A percentile compares a stretch with the other conserved stretches of the same genome.
Evolutionary conservation across 2,329 filamentous ascomycete species (phyloP).

Genomic region (Chalara sp.): DNA sequence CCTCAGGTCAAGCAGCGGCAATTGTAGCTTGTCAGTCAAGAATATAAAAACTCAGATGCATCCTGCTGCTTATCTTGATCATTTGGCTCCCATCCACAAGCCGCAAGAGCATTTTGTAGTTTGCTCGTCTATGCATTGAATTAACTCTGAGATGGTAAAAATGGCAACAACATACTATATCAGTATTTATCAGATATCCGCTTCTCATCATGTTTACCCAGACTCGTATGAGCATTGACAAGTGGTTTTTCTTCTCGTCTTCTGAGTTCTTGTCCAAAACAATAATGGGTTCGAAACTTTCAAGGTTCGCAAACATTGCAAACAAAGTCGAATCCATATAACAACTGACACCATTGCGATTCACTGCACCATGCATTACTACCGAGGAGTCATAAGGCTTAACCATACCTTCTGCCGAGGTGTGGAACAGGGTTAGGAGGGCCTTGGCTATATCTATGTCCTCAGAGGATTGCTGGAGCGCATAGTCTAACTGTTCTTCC

Average conservation of each 20-base stretch:
- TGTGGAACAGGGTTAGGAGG: slow-evolving; percentile 70
- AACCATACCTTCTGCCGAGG: slow-evolving; percentile 74
- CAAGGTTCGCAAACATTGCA: slow-evolving; percentile 87
- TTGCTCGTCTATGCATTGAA: slow-evolving; percentile 57
- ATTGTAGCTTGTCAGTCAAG: slow-evolving; percentile 80
- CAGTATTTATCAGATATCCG: slow-evolving; percentile 76
- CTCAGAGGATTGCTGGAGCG: slow-evolving; percentile 55
- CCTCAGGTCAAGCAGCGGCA: slow-evolving; percentile 83
- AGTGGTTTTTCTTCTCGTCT: slow-evolving; percentile 62
- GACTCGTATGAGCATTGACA: slow-evolving; percentile 72
- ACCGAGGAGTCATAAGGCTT: slow-evolving; percentile 65
- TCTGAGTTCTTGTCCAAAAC: slow-evolving; percentile 61
- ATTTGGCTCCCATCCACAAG: slow-evolving; percentile 86
- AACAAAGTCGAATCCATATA: slow-evolving; percentile 89
- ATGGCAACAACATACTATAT: slow-evolving; percentile 54
- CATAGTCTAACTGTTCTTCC: slow-evolving; percentile 57
- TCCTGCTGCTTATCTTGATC: slow-evolving; percentile 78
- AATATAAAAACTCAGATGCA: slow-evolving; percentile 94
- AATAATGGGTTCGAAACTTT: slow-evolving; percentile 88
- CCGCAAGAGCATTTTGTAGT: slow-evolving; percentile 73
- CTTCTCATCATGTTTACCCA: slow-evolving; percentile 91
- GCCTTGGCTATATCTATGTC: slow-evolving; percentile 70
- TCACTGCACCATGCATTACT: slow-evolving; percentile 77
- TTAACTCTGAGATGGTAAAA: slow-evolving; percentile 9
- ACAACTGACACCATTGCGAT: slow-evolving; percentile 83